Base-by-base conservation (phyloP, 805 yeast species). In the Maudiozyma saulgeensis region DNA sequence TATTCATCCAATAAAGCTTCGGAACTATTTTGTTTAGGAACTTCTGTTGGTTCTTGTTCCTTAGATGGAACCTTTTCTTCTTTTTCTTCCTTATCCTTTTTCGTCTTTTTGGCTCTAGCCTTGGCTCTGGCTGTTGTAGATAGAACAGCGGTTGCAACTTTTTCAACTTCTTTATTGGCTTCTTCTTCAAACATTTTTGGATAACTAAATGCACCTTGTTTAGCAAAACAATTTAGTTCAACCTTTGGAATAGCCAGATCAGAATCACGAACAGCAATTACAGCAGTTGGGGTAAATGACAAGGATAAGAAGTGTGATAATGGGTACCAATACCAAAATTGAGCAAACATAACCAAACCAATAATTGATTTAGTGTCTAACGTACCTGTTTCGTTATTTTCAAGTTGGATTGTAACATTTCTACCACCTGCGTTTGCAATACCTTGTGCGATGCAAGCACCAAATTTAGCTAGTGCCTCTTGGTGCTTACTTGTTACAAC, bases 251-350 rank as follows among this genome's bases (percentile, higher is more conserved):
- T 83, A 66, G 83, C 83, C 66, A 91, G 76, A 67, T 90, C 96
- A 53, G 79, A 84, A 26, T 67, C 60, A 50, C 82, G 81, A 12
- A 93, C 86, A 55, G 96, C 96, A 56, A 87, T 81, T 19, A 91
- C 78, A 6, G 95, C 80, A 2, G 98, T 93, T 47, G 99, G 96
- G 8, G 93, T 79, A 69, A 90, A 90, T 35, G 97, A 87, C 56
- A 93, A 77, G 18, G 95, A 82, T 60, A 93, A 72, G 72, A 93
- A 93, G 69, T 93, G 98, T 1, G 97, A 80, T 51, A 90, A 76
- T 51, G 99, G 99, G 80, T 83, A 93, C 99, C 99, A 93, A 69
- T 89, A 87, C 99, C 99, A 93, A 64, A 86, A 87, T 71, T 93
- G 99, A 11, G 85, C 73, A 64, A 93, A 93, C 51, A 93, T 78